These are phyloP conservation scores for Hysterium pulicare DNA, from an alignment of 2,329 filamentous ascomycete genomes.

Conservation along the genomic window DNA sequence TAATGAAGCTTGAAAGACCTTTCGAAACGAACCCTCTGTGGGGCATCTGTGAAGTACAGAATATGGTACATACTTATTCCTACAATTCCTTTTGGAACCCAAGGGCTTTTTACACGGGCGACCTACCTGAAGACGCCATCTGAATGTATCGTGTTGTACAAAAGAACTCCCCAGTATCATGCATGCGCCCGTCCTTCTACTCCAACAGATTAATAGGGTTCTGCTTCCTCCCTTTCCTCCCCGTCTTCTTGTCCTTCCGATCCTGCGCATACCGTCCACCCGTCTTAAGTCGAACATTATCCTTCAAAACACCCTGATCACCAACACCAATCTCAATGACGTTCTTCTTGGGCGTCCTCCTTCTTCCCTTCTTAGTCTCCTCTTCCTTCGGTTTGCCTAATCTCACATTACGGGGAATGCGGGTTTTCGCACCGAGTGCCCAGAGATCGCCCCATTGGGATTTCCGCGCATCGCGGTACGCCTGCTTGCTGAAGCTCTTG, in stretches of 20 bases:
- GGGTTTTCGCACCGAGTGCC: constrained; percentile 90
- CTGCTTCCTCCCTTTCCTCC: constrained; percentile 39
- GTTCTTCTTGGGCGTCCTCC: constrained; percentile 27
- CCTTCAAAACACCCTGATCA: constrained; percentile 15
- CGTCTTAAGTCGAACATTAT: constrained; percentile 27
- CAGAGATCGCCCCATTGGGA: constrained; percentile 89
- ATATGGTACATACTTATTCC: no score
- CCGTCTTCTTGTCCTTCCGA: constrained; percentile 36
- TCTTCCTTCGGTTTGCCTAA: constrained; percentile 50
- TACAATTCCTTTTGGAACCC: no score
- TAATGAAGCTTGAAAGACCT: no score
- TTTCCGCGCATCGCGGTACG: constrained; percentile 91
- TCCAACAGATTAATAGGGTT: constrained; percentile 1
- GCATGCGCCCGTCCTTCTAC: no score
- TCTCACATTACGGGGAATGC: constrained; percentile 59
- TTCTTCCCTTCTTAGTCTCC: constrained; percentile 40
- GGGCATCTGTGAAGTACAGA: no score
- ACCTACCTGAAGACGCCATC: no score
- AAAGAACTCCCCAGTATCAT: no score
- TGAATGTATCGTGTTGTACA: no score
- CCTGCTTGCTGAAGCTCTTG: constrained; percentile 72
- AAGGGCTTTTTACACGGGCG: no score
- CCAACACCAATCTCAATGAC: constrained; percentile 27
- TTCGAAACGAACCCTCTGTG: no score
- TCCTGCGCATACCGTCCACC: constrained; percentile 28